A percentile compares a stretch with the other conserved stretches of the same genome.
Conservation (phyloP, 352 stramenopile genomes). For the Pythium periplocum region DNA sequence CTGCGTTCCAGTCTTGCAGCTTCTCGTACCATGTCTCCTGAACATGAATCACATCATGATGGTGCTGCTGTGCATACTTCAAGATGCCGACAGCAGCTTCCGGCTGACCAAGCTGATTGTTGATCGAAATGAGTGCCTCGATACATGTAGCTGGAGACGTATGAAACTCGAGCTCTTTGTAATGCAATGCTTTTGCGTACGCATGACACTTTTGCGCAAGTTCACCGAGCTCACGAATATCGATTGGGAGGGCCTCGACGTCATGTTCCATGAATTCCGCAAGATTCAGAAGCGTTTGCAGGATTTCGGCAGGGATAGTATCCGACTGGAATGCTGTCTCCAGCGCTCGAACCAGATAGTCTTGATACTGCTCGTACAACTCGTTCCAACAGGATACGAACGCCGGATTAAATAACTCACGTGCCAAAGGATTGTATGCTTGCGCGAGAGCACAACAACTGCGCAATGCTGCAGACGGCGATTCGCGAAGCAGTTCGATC, state of each 20-base stretch:
- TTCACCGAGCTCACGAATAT: conserved; percentile 94
- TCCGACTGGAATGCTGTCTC: conserved; percentile 93
- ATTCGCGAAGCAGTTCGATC: conserved; percentile 96
- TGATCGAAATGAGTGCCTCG: conserved; percentile 98
- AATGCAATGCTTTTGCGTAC: conserved; percentile 95
- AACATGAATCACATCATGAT: conserved; percentile 81
- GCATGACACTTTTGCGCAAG: conserved; percentile 95
- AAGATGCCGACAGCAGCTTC: conserved; percentile 97
- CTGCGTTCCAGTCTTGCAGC: conserved; percentile 96
- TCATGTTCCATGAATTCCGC: conserved; percentile 99
- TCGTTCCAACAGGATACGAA: conserved; percentile 99
- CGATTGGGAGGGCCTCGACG: conserved; percentile 93
- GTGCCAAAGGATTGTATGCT: conserved; percentile 95
- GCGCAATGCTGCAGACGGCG: conserved; percentile 91
- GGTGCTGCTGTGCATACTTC: conserved; percentile 87
- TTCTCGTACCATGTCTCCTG: conserved; percentile 98
- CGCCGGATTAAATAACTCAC: conserved; percentile 96
- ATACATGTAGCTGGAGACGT: conserved; percentile 91
- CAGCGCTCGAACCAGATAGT: conserved; percentile 90
- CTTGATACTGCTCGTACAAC: conserved; percentile 91
- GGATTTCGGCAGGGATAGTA: conserved; percentile 93
- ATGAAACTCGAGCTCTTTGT: conserved; percentile 97
- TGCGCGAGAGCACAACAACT: conserved; percentile 92
- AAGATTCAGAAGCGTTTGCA: conserved; percentile 96
- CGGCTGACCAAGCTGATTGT: conserved; percentile 96